Evolutionary conservation across 2,329 filamentous ascomycete genomes (phyloP).

Genomic region (Podosphaera aphanis): DNA sequence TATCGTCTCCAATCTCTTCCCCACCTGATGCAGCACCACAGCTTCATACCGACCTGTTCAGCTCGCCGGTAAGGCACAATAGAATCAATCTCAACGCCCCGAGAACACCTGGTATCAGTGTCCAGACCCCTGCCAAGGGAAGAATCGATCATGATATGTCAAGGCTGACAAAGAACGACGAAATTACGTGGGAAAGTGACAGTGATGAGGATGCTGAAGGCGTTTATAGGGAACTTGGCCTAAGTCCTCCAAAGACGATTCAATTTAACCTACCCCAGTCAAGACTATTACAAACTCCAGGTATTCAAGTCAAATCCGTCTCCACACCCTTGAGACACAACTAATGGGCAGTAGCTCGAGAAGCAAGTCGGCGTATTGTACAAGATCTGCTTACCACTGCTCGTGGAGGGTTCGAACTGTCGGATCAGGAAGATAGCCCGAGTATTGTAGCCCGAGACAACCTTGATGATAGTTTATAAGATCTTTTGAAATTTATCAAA

Average conservation of each 20-base stretch:
- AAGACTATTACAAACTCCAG: constrained; percentile 57
- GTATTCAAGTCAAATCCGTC: constrained; percentile 21
- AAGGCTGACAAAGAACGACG: constrained; percentile 20
- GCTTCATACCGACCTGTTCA: constrained; percentile 66
- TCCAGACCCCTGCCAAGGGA: constrained; percentile 47
- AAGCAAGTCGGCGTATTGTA: constrained; percentile 61
- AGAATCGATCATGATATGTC: constrained; percentile 28
- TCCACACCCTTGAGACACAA: not conserved
- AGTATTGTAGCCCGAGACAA: constrained; percentile 41
- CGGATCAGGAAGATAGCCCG: constrained; percentile 33
- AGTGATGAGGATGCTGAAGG: constrained; percentile 32
- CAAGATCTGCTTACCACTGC: constrained; percentile 58
- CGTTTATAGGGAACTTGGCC: constrained; percentile 35
- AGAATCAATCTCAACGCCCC: constrained; percentile 20
- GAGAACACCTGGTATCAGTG: constrained; percentile 61
- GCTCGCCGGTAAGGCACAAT: constrained; percentile 37
- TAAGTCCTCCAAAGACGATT: constrained; percentile 85
- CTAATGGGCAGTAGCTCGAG: constrained; percentile 31
- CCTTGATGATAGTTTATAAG: constrained; percentile 32
- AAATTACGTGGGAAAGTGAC: constrained; percentile 51
- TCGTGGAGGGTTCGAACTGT: constrained; percentile 41
- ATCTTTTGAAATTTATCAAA: no score
- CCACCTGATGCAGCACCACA: constrained; percentile 63
- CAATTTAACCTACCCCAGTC: constrained; percentile 62
- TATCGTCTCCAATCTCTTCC: constrained; percentile 30